Conservation (phyloP, 371 early-diverging fungal genomes). For the Blakeslea trispora region DNA sequence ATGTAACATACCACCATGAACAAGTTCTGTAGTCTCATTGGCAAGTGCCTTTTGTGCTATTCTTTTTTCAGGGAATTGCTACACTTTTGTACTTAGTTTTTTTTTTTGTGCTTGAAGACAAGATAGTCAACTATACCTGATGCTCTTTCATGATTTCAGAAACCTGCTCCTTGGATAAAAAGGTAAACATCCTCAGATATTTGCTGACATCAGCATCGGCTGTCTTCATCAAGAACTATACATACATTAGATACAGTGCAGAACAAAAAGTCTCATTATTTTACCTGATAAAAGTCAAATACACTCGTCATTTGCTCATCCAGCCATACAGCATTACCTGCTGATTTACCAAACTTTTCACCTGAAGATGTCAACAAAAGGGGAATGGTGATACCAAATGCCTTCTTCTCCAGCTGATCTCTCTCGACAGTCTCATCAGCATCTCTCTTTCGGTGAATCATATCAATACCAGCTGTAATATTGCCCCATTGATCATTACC, state of each 20-base stretch:
- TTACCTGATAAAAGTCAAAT: constrained; percentile 92
- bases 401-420: constrained; percentile 37
- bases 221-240: constrained; percentile 70
- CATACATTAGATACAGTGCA: constrained; percentile 4
- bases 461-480: constrained; percentile 91
- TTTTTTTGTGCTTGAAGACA: not conserved
- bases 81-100: too few relatives aligned
- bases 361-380: constrained; percentile 85
- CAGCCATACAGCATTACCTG: constrained; percentile 95
- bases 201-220: constrained; percentile 79
- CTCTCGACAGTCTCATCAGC: constrained; percentile 20
- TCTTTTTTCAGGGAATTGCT: constrained; percentile 62
- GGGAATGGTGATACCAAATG: constrained; percentile 89
- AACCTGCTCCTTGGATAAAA: constrained; percentile 66
- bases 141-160: constrained; percentile 65
- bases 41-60: constrained; percentile 79
- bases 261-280: not conserved
- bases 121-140: constrained; percentile 41
- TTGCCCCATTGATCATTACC: constrained; percentile 99
- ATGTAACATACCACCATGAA: constrained; percentile 74
- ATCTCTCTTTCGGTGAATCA: constrained; percentile 69
- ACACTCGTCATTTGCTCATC: constrained; percentile 76
- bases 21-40: constrained; percentile 83
- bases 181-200: constrained; percentile 80
- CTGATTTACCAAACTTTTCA: constrained; percentile 96